These are phyloP conservation scores for Pogostemon cablin DNA, from an alignment of 257 asterid genomes.

Conservation along the genomic window DNA sequence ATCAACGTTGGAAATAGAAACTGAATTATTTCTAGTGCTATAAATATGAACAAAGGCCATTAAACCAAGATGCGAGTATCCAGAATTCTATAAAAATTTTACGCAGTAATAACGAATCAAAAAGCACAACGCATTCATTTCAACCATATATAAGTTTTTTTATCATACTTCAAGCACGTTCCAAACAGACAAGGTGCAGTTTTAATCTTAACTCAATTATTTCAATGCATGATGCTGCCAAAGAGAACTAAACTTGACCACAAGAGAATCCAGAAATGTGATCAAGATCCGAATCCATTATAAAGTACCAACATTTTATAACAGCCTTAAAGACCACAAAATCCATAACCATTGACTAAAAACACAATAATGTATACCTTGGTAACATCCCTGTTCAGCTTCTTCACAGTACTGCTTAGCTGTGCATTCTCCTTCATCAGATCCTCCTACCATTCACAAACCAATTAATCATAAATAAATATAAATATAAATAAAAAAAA, in stretches of 20 bases:
- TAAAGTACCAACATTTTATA: background rate
- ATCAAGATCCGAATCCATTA: conserved; percentile 11
- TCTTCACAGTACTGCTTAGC: conserved; percentile 50
- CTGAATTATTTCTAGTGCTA: background rate
- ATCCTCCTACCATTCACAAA: conserved; percentile 41
- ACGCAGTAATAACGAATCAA: conserved; percentile 1
- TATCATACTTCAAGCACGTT: background rate
- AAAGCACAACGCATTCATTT: background rate
- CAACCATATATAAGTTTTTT: background rate
- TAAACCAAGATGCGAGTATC: background rate
- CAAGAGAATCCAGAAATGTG: background rate
- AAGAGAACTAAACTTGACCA: background rate
- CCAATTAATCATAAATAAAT: background rate
- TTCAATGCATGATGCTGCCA: background rate
- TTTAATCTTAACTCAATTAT: background rate
- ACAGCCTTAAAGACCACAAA: conserved; percentile 1
- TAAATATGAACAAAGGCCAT: background rate
- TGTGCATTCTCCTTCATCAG: conserved; percentile 49
- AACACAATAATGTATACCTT: conserved; percentile 37
- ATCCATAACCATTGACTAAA: background rate
- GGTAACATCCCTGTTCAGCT: conserved; percentile 58
- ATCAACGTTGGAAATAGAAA: background rate
- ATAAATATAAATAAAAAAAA: background rate
- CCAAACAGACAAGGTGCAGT: background rate
- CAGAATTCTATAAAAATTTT: background rate